Evolutionary conservation across 805 yeast species (phyloP).

Genomic region (Metschnikowia continentalis): DNA sequence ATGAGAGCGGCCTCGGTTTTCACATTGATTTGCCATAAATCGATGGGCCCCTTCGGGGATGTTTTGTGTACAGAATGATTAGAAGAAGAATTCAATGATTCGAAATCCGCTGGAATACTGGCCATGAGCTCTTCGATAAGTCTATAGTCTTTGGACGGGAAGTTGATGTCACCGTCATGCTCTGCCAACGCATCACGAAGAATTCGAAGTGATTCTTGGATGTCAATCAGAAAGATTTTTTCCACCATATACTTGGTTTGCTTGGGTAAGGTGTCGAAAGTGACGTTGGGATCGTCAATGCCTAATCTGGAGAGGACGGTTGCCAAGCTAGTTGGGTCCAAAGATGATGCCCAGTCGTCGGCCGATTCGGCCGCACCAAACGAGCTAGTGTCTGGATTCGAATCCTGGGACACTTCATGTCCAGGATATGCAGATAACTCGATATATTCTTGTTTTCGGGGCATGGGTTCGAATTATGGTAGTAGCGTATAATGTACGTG

Average conservation of each 20-base stretch:
- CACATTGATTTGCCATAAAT: conserved; percentile 29
- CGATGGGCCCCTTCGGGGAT: neutral
- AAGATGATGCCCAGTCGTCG: neutral
- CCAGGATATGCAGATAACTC: conserved; percentile 9
- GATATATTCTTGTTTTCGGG: conserved; percentile 9
- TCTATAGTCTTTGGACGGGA: conserved; percentile 26
- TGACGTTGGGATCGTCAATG: neutral
- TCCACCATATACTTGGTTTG: conserved; percentile 23
- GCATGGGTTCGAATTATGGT: conserved; percentile 1
- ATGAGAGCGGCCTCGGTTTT: conserved; percentile 42
- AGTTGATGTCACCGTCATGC: conserved; percentile 32
- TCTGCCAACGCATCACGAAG: conserved; percentile 31
- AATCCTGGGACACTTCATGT: neutral
- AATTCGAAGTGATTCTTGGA: conserved; percentile 26
- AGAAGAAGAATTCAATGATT: conserved; percentile 5
- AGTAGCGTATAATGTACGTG: neutral
- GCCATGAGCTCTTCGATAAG: conserved; percentile 23
- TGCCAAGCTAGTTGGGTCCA: conserved; percentile 5
- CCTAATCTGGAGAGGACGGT: conserved; percentile 14
- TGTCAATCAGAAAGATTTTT: conserved; percentile 22
- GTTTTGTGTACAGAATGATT: neutral
- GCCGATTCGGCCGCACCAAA: neutral
- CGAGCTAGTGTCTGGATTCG: neutral
- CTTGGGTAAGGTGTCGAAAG: conserved; percentile 6
- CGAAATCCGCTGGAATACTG: conserved; percentile 14